Evolutionary conservation across 495 filamentous ascomycete species (phyloP).

Genomic region (Neurospora discreta): DNA sequence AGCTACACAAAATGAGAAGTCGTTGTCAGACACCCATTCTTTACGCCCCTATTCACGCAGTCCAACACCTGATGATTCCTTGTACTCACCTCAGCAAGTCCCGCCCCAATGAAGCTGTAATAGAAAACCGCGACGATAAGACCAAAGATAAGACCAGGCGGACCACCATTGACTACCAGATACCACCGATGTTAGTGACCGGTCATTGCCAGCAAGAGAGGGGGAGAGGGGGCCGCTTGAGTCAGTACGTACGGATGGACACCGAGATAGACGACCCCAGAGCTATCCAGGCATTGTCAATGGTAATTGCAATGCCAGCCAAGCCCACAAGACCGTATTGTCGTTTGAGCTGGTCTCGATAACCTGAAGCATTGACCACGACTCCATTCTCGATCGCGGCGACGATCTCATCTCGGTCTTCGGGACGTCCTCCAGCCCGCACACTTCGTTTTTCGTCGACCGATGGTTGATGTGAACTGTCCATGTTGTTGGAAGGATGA

Average conservation of each 20-base stretch:
- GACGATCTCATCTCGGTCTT: conserved; percentile 19
- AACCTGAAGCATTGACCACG: conserved; percentile 44
- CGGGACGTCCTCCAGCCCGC: neutral
- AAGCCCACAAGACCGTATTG: conserved; percentile 44
- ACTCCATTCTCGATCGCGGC: conserved; percentile 25
- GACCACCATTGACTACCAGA: conserved; percentile 41
- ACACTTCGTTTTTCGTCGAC: neutral
- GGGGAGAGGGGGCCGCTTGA: neutral
- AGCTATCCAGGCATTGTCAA: conserved; percentile 46
- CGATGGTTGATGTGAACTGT: neutral
- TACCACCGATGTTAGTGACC: conserved; percentile 1
- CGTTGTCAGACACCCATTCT: neutral
- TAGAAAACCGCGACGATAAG: conserved; percentile 36
- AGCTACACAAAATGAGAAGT: conserved; percentile 34
- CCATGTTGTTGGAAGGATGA: neutral
- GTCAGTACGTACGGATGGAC: conserved; percentile 34
- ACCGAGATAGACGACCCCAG: conserved; percentile 42
- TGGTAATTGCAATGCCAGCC: conserved; percentile 40
- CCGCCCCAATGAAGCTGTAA: conserved; percentile 34
- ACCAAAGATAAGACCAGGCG: conserved; percentile 46
- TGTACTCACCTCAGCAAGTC: conserved; percentile 27
- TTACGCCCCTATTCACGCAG: neutral
- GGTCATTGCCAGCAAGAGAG: neutral
- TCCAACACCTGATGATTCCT: neutral
- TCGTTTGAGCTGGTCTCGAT: conserved; percentile 43